phyloP scores from a whole-genome alignment of 805 yeast genomes.

The Lachancea mirantina region DNA sequence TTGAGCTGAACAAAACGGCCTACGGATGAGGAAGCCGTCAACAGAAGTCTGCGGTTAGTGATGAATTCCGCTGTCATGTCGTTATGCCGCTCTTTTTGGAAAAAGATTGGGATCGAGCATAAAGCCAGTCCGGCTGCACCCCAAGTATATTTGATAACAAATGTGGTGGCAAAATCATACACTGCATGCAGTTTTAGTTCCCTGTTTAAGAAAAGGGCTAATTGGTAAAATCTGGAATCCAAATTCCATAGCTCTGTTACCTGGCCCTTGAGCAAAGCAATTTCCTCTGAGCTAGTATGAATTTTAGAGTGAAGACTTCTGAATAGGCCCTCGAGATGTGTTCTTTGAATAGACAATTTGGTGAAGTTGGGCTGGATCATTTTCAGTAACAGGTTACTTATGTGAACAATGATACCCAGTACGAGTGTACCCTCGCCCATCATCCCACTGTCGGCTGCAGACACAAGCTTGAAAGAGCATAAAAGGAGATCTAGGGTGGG shows the following conservation, averaged over 20 bases:
- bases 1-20: conserved; percentile 82
- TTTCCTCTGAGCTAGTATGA: conserved; percentile 74
- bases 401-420: conserved; percentile 71
- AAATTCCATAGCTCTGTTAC: conserved; percentile 66
- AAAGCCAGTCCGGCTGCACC: conserved; percentile 89
- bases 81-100: conserved; percentile 33
- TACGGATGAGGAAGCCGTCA: conserved; percentile 81
- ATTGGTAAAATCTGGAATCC: conserved; percentile 73
- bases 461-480: conserved; percentile 71
- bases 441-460: conserved; percentile 34
- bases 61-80: conserved; percentile 74
- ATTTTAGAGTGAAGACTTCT: conserved; percentile 77
- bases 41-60: conserved; percentile 74
- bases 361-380: conserved; percentile 88
- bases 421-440: conserved; percentile 69
- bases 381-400: conserved; percentile 66
- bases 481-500: conserved; percentile 74
- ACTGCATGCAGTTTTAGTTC: conserved; percentile 69
- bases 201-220: conserved; percentile 68
- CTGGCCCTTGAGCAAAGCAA: conserved; percentile 80
- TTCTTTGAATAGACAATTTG: conserved; percentile 63
- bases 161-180: conserved; percentile 80
- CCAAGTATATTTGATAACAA: conserved; percentile 86
- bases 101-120: conserved; percentile 84
- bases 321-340: conserved; percentile 77